phyloP scores from a whole-genome alignment of 495 filamentous ascomycete genomes.

The Talaromyces trachyspermus region DNA sequence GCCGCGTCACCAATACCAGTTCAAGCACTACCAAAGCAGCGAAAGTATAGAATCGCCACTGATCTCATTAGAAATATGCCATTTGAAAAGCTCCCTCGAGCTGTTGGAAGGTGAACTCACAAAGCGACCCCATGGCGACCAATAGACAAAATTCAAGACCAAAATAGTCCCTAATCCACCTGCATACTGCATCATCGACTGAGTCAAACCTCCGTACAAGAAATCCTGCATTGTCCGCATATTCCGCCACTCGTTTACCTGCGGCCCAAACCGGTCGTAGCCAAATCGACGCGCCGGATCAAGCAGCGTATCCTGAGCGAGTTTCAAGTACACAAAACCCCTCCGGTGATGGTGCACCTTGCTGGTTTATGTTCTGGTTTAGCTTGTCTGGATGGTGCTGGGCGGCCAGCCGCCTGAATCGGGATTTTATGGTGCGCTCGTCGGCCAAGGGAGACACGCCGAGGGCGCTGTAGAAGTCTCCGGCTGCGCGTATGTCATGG shows the following conservation, averaged over 20 bases:
- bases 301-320: slow-evolving; percentile 73
- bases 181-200: slow-evolving; percentile 57
- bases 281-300: slow-evolving; percentile 79
- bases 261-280: slow-evolving; percentile 86
- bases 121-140: slow-evolving; percentile 73
- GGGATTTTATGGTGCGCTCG: slow-evolving; percentile 72
- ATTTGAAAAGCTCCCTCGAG: slow-evolving; percentile 22
- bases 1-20: slow-evolving; percentile 60
- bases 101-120: slow-evolving; percentile 19
- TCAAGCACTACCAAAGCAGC: slow-evolving; percentile 65
- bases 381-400: slow-evolving; percentile 88
- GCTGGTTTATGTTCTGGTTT: too few species aligned
- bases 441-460: slow-evolving; percentile 58
- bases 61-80: slow-evolving; percentile 1
- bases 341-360: too few species aligned
- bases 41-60: slow-evolving; percentile 85
- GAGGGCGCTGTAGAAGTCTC: slow-evolving; percentile 73
- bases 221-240: slow-evolving; percentile 69
- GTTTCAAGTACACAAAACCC: slow-evolving; percentile 79
- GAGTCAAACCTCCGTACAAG: slow-evolving; percentile 54
- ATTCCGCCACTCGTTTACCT: slow-evolving; percentile 59
- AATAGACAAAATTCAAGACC: slow-evolving; percentile 65
- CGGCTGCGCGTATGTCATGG: slow-evolving; percentile 60
- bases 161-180: slow-evolving; percentile 55
- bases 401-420: slow-evolving; percentile 77